Conservation (phyloP, 495 filamentous ascomycete species). For the Penicillium herquei region DNA sequence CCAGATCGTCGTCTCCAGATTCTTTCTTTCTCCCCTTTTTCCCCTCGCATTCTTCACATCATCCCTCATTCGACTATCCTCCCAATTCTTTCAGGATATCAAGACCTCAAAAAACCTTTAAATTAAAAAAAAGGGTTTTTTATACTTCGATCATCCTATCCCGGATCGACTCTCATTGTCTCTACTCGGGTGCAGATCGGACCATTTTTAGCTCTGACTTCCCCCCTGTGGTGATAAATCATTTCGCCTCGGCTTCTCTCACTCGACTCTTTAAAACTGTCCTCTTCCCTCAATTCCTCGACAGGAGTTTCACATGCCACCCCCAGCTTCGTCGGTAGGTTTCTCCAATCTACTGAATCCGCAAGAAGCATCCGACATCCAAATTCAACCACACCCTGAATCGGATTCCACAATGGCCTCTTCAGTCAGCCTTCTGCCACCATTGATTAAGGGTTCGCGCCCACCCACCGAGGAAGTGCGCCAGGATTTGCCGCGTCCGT, state of each 20-base stretch:
- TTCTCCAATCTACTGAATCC: slow-evolving; percentile 78
- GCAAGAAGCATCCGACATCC: slow-evolving; percentile 36
- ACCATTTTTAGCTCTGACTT: slow-evolving; percentile 28
- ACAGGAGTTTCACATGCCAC: slow-evolving; percentile 64
- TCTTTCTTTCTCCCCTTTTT: slow-evolving; percentile 18
- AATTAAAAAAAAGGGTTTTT: background rate
- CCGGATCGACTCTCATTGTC: slow-evolving; percentile 7
- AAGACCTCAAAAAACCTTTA: background rate
- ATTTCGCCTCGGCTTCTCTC: slow-evolving; percentile 24
- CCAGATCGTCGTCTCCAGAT: slow-evolving; percentile 34
- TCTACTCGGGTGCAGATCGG: slow-evolving; percentile 31
- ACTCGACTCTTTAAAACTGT: slow-evolving; percentile 2
- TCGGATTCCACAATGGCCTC: slow-evolving; percentile 63
- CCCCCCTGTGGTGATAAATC: slow-evolving; percentile 19
- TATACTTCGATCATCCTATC: slow-evolving; percentile 6
- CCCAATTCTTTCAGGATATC: slow-evolving; percentile 10
- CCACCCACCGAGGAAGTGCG: slow-evolving; percentile 57
- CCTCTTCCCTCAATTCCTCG: slow-evolving; percentile 15
- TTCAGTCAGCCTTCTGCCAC: slow-evolving; percentile 65
- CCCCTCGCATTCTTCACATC: slow-evolving; percentile 19
- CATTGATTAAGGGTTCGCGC: slow-evolving; percentile 63
- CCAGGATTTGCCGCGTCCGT: slow-evolving; percentile 88
- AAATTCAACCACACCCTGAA: slow-evolving; percentile 25
- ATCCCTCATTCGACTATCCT: slow-evolving; percentile 27
- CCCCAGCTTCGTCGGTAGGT: slow-evolving; percentile 67